Base-by-base conservation (phyloP, 306 rosid species). In the Calophaca sinica region DNA sequence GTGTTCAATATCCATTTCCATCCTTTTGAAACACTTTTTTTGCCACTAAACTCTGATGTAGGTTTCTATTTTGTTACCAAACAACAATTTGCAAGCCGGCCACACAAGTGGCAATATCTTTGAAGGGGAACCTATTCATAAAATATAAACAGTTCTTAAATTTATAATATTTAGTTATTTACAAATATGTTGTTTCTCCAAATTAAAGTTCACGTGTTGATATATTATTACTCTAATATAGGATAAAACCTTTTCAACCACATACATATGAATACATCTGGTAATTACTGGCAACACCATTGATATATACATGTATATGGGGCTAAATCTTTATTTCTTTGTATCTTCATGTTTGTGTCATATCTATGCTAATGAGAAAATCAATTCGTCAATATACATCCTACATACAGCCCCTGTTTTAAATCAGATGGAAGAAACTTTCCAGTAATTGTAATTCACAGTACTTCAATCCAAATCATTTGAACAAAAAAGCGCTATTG, bases 51-150 rank as follows among this genome's bases (percentile, higher is more conserved):
- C 46, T 35, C 55, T 48, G 32, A 39, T 73, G 65, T 2, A 46
- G 9, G 65, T 66, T 74, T 49, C 79, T 20, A 59, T 38, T 36
- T 35, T 58, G 35, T 33, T 52, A 31, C 46, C 36, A 54, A 53
- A 1, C 53, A 10, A 20, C 26, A 20, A 20, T 20, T 20, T 20
- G 26, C 26, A 20, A 20, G 26, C 26, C 26, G 26, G 26, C 26
- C 26, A 20, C 26, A 20, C 26, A 20, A 20, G 26, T 20, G 26
- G 26, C 26, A 20, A 20, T 20, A 20, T 20, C 26, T 20, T 20
- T 20, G 26, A 20, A 20, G 1, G 26, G 26, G 26, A 20, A 20
- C 26, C 26, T 20, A 1, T 20, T 20, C 26, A 20, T 20, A 20
- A 20, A 20, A 20, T 20, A 20, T 20, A 20, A 20, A 20, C 26